A percentile compares a stretch with the other conserved stretches of the same genome.
Conservation (phyloP, 257 asterid genomes). For the Coffea canephora region DNA sequence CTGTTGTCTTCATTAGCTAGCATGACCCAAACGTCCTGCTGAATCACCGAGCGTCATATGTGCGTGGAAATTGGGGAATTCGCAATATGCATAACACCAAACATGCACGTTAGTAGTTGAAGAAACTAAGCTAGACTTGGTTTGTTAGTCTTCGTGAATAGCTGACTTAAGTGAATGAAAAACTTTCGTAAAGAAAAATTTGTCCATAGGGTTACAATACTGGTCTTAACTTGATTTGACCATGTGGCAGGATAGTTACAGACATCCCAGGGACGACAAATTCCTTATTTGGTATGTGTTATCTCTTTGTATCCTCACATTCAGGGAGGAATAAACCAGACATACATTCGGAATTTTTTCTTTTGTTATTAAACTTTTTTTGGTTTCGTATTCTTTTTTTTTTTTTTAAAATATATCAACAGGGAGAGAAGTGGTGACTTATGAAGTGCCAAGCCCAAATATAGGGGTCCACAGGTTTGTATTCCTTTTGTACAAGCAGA, state of each 20-base stretch:
- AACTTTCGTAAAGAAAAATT: neutral
- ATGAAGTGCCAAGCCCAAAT: conserved; percentile 79
- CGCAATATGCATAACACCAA: neutral
- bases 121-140: neutral
- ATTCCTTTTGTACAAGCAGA: conserved; percentile 70
- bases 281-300: conserved; percentile 65
- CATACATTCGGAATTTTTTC: no score
- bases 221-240: conserved; percentile 14
- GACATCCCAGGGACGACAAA: conserved; percentile 94
- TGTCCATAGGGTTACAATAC: no score
- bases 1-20: no score
- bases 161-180: neutral
- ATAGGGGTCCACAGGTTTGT: conserved; percentile 88
- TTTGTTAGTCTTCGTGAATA: neutral
- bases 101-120: neutral
- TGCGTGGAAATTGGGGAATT: neutral
- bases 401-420: neutral
- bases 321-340: neutral
- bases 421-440: conserved; percentile 75
- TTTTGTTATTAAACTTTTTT: no score
- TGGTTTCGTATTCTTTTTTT: neutral
- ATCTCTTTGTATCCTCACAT: neutral
- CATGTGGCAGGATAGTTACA: conserved; percentile 68
- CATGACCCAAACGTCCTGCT: no score
- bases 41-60: no score